Evolutionary conservation across 768 basidiomycete genomes (phyloP), one percentile per base, ranked within the genome.

Genomic region (Strobilomyces echinocephalus): DNA sequence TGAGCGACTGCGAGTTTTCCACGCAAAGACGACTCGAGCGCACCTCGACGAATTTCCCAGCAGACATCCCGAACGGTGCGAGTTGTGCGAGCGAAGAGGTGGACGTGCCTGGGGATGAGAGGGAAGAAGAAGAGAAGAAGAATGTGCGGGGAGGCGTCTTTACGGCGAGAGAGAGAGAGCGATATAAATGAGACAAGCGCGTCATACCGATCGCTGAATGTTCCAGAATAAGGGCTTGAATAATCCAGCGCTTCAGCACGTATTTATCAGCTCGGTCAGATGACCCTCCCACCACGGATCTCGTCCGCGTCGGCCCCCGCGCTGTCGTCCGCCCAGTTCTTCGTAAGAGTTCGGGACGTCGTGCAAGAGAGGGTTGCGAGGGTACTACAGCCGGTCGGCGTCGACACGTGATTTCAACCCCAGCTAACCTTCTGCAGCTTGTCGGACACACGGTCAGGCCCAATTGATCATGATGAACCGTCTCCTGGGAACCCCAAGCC

Each of bases 1-100:
- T 28, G 35, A 26, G 46, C 15, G 34, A 16, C 15, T 30, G 43
- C 28, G 14, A 8, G 30, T 30, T 30, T 16, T 8, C 30, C 43
- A 16, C n/a, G 15, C 4, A 36, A 16, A 36, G 30, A 44, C 28
- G 42, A 15, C 7, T 28, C 42, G 18, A 8, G 52, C 74, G 16
- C 45, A 78, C 77, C 35, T 77, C 74, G 44, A 79, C 75, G 56
- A 70, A 65, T 40, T 75, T 60, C 56, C 72, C 64, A 47, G 60
- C 54, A 8, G 74, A 56, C 58, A 59, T 58, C 18, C 49, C 53
- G 56, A 21, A 36, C 15, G 14, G 35, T 26, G 39, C 61, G 43
- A n/a, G 53, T n/a, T 54, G 54, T 26, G 50, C 18, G 21, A 49
- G 54, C 18, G 58, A 60, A 31, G 69, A 65, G 14, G 72, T 69